Percentiles rank a stretch among this genome's conserved stretches.
Conservation (phyloP, 306 rosid species). For the Astragalus membranaceus region DNA sequence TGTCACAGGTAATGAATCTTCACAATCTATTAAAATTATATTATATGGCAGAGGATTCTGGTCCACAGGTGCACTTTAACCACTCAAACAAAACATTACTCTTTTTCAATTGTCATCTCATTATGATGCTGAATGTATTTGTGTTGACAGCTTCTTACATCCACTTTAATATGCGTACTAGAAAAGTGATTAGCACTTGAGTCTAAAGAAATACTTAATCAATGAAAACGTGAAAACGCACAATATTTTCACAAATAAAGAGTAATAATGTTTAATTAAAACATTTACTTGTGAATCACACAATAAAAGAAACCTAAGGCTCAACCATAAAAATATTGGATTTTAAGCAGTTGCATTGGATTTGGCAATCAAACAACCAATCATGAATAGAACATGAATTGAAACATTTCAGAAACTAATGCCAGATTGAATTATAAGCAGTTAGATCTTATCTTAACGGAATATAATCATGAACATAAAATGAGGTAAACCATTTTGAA, state of each 20-base stretch:
- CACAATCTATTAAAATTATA: not conserved
- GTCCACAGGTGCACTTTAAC: not conserved
- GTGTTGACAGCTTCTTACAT: not conserved
- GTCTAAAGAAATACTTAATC: not conserved
- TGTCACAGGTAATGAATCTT: not conserved
- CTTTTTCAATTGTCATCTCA: not conserved
- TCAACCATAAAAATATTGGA: not conserved
- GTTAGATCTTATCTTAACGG: not conserved
- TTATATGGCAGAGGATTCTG: not conserved
- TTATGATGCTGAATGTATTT: not conserved
- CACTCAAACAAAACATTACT: no score
- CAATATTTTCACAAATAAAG: not conserved
- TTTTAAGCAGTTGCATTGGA: not conserved
- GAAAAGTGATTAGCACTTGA: not conserved
- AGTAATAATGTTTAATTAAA: not conserved
- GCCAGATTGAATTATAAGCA: not conserved
- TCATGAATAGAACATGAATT: not conserved
- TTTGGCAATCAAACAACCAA: not conserved
- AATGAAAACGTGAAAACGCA: not conserved
- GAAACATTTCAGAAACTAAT: not conserved
- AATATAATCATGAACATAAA: not conserved
- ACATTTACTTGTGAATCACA: not conserved
- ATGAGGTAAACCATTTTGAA: not conserved
- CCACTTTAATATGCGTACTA: not conserved
- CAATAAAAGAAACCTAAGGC: not conserved